A percentile compares a stretch with the other conserved stretches of the same genome.
Conservation (phyloP, 345 rosid species). For the Lumnitzera racemosa region DNA sequence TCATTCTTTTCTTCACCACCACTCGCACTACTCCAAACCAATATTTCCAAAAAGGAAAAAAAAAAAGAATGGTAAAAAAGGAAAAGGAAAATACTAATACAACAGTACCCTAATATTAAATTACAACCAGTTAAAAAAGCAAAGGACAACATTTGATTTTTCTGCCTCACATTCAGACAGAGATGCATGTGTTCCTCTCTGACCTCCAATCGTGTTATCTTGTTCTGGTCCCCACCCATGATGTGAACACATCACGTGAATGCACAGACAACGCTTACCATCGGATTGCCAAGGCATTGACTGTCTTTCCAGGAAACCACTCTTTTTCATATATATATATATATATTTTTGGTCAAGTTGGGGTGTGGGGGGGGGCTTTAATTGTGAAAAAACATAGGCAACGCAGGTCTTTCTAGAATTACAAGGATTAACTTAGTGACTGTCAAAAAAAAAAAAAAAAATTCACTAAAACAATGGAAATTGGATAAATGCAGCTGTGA, state of each 20-base stretch:
- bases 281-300: conserved; percentile 20
- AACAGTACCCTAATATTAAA: too few relatives aligned
- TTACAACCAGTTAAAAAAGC: background rate
- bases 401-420: too few relatives aligned
- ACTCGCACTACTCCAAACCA: conserved; percentile 5
- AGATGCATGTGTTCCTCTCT: conserved; percentile 23
- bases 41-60: background rate
- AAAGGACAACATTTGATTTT: conserved; percentile 1
- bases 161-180: conserved; percentile 3
- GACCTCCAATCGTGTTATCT: conserved; percentile 36
- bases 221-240: conserved; percentile 33
- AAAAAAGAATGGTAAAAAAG: background rate
- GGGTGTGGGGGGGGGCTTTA: too few relatives aligned
- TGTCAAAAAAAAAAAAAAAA: too few relatives aligned
- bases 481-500: too few relatives aligned
- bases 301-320: conserved; percentile 7
- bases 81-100: too few relatives aligned
- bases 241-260: conserved; percentile 51
- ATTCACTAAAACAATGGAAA: too few relatives aligned
- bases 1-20: background rate
- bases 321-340: too few relatives aligned
- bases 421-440: too few relatives aligned
- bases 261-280: conserved; percentile 19
- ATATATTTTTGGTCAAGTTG: too few relatives aligned
- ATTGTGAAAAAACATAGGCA: too few relatives aligned